Base-by-base conservation (phyloP, 805 yeast species). In the Huiozyma sinensis region DNA sequence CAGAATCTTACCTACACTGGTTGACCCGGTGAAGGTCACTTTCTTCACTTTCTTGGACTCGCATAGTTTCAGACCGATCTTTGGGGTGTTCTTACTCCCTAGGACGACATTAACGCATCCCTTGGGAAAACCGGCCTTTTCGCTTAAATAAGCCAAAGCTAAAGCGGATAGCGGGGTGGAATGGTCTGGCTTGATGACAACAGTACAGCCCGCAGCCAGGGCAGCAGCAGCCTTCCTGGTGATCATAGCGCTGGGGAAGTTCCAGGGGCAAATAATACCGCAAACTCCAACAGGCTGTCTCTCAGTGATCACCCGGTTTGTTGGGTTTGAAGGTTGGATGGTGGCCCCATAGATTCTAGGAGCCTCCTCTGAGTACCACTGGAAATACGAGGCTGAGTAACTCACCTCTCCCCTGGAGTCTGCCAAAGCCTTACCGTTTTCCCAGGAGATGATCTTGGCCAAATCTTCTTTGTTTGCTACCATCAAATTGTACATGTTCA, bases 311-410 rank as follows among this genome's bases (percentile, higher is more conserved):
- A 73, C 72, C 57, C 79, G 70, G 53, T 73, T 76, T 42, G 69
- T 61, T 39, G 70, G 65, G 53, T 71, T 72, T 24, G 70, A 47
- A 7, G 82, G 78, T 52, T 75, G 81, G 45, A 76, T 76, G 2
- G 79, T 73, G 45, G 70, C 65, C 40, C 83, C 81, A 53, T 75
- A 74, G 29, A 68, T 56, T 49, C 81, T 61, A 51, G 76, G 73
- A 10, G 81, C 79, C 53, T 75, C 81, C 56, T 75, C 81, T 31
- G 94, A 71, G 58, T 79, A 89, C 96, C 97, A 89, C 57, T 86
- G 88, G 60, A 85, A 83, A 63, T 83, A 88, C 6, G 84, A 75
- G 4, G 83, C 82, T 29, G 76, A 79, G 50, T 77, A 77, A 51
- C 69, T 73, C 47, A 76, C 58, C 53, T 77, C 82, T 43, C 80